Conservation (phyloP, 164 flowering plant genomes). For the Cinnamomum micranthum region DNA sequence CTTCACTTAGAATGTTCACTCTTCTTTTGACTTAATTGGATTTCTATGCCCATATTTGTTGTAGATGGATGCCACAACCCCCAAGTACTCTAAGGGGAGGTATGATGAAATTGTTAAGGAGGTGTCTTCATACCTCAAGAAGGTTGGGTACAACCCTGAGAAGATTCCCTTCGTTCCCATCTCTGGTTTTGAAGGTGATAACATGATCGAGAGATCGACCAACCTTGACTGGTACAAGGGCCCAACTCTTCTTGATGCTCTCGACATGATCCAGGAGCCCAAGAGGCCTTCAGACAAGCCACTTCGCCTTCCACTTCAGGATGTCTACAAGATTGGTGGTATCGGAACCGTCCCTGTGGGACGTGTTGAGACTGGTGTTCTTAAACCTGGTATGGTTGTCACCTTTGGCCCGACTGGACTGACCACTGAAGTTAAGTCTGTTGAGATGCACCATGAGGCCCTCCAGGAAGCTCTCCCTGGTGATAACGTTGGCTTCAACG, state of each 20-base stretch:
- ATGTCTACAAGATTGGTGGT: slow-evolving; percentile 71
- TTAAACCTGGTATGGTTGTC: slow-evolving; percentile 70
- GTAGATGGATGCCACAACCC: slow-evolving; percentile 78
- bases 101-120: slow-evolving; percentile 79
- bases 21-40: no score
- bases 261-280: slow-evolving; percentile 51
- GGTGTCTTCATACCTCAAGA: slow-evolving; percentile 73
- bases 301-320: slow-evolving; percentile 70
- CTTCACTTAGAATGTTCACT: no score
- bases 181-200: slow-evolving; percentile 79
- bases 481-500: slow-evolving; percentile 66
- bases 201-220: slow-evolving; percentile 78
- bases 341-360: slow-evolving; percentile 72
- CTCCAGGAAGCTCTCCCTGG: slow-evolving; percentile 63
- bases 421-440: slow-evolving; percentile 70
- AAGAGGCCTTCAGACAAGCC: slow-evolving; percentile 77
- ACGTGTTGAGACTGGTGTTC: slow-evolving; percentile 60
- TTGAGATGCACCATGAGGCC: slow-evolving; percentile 72
- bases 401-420: slow-evolving; percentile 66
- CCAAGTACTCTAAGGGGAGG: slow-evolving; percentile 67
- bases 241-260: slow-evolving; percentile 71
- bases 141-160: slow-evolving; percentile 82
- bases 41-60: background rate
- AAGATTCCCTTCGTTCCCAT: slow-evolving; percentile 73
- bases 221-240: slow-evolving; percentile 87